Percentiles rank a stretch among this genome's conserved stretches.
These are phyloP conservation scores for Talaromyces rugulosus DNA, from an alignment of 2,329 filamentous ascomycete genomes.

Conservation along the genomic window DNA sequence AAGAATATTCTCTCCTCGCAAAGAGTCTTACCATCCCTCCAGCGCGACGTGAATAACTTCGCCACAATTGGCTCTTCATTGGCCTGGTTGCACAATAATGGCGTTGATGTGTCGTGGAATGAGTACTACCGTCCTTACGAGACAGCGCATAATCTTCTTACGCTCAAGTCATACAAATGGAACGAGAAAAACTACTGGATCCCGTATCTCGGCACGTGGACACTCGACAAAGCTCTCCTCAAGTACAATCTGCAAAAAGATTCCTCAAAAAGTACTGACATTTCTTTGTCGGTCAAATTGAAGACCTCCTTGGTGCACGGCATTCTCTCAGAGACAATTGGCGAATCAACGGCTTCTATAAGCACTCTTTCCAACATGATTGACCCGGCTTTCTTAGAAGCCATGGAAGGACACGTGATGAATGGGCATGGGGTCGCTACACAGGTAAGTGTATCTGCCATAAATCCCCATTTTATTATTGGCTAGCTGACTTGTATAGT, in stretches of 20 bases:
- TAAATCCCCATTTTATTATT: not conserved
- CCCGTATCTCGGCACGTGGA: conserved; percentile 69
- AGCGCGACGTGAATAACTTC: not conserved
- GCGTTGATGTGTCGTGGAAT: conserved; percentile 63
- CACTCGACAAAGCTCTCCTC: conserved; percentile 60
- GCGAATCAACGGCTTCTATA: not conserved
- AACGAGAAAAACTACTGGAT: conserved; percentile 71
- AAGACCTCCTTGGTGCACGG: not conserved
- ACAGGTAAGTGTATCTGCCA: not conserved
- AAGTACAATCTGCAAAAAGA: not conserved
- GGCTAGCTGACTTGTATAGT: not conserved
- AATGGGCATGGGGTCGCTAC: conserved; percentile 8
- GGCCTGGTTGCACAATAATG: conserved; percentile 25
- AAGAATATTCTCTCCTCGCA: not conserved
- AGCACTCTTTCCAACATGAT: conserved; percentile 13
- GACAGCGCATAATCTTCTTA: conserved; percentile 14
- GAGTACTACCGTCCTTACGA: conserved; percentile 61
- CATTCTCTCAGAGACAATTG: not conserved
- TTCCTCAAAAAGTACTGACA: not conserved
- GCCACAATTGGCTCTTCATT: not conserved
- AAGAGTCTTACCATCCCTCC: not conserved
- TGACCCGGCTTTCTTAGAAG: conserved; percentile 5
- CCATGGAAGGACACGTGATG: conserved; percentile 15
- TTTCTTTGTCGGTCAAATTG: not conserved
- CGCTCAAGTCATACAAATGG: conserved; percentile 62